Evolutionary conservation across 139 green algal species (phyloP).

Genomic region (Chlamydomonas incerta): DNA sequence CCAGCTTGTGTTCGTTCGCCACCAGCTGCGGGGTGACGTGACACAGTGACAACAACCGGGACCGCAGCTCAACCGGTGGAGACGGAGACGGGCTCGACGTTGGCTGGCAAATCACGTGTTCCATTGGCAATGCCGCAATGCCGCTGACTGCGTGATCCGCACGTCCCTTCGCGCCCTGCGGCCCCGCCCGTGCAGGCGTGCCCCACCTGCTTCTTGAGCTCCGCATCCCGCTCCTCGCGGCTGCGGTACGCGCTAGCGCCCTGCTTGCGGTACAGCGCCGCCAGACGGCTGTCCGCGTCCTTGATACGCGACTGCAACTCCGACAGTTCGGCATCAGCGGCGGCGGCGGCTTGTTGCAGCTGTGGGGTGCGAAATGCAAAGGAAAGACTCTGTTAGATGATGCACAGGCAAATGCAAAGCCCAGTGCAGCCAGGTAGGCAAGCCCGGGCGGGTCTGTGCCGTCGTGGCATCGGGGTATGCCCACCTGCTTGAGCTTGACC

Average conservation of each 20-base stretch:
- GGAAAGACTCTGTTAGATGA: too few relatives aligned
- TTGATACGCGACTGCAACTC: neutral
- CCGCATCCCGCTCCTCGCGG: conserved; percentile 80
- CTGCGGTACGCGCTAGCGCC: conserved; percentile 74
- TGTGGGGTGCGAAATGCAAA: too few relatives aligned
- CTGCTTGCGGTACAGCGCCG: conserved; percentile 83
- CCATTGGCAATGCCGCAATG: too few relatives aligned
- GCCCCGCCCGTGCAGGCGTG: too few relatives aligned
- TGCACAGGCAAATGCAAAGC: neutral
- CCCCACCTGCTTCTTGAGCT: conserved; percentile 74
- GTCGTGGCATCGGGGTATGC: too few relatives aligned
- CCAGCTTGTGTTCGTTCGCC: conserved; percentile 23
- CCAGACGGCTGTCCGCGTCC: conserved; percentile 32
- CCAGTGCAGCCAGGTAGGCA: neutral
- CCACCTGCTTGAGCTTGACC: conserved; percentile 14
- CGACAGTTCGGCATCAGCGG: conserved; percentile 16
- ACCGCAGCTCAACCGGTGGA: too few relatives aligned
- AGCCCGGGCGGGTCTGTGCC: too few relatives aligned
- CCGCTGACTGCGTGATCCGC: too few relatives aligned
- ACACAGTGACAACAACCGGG: too few relatives aligned
- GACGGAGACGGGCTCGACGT: too few relatives aligned
- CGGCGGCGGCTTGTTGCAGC: conserved; percentile 41
- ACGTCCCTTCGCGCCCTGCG: too few relatives aligned
- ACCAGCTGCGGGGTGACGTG: neutral
- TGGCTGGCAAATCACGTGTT: too few relatives aligned